Evolutionary conservation across 2,329 filamentous ascomycete species (phyloP), one percentile per base, ranked within the genome.

Genomic region (Monosporascus cannonballus): DNA sequence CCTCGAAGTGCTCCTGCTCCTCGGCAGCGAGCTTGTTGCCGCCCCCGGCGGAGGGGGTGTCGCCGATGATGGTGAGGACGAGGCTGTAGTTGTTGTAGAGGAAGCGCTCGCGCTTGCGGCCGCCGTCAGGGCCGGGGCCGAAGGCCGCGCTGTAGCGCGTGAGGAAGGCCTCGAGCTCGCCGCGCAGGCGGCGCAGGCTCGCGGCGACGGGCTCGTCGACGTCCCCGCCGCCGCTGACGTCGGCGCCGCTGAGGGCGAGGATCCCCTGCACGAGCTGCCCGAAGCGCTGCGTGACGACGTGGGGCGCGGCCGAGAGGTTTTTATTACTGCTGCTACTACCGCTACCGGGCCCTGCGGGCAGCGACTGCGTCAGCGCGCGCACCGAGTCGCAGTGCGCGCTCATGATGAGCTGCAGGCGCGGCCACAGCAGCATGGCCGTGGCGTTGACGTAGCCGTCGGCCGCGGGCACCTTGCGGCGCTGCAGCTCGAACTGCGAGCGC

Each of bases 71-170:
- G 11, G 94, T 96, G 63, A 90, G 77, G n/a, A 99, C 82, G 58
- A 99, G 76, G 51, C 90, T 95, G 70, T 96, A 97, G 69, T 99
- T 99, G 68, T 97, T 99, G 67, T 89, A 94, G 63, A 99, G 70
- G 66, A 97, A 97, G 45, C 94, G 78, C 60, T 93, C 87, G 59
- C 87, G 79, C 73, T 95, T 95, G 66, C 90, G 42, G 22, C 24
- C 38, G 38, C 83, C 57, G 82, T 79, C 38, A 17, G 38, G 17
- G 64, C 96, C 93, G 1, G 78, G 73, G 20, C 82, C 84, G 56
- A 92, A 89, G 0, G 77, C 76, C 60, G 90, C 87, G 65, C 89
- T 88, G 54, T 92, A 76, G 66, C 88, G 90, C 6, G 82, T 81
- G 55, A 99, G 70, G 60, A 96, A 94, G 0, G 82, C 81, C 69